These are phyloP conservation scores for Podaxis sp. DNA, from an alignment of 768 basidiomycete genomes.

Conservation along the genomic window DNA sequence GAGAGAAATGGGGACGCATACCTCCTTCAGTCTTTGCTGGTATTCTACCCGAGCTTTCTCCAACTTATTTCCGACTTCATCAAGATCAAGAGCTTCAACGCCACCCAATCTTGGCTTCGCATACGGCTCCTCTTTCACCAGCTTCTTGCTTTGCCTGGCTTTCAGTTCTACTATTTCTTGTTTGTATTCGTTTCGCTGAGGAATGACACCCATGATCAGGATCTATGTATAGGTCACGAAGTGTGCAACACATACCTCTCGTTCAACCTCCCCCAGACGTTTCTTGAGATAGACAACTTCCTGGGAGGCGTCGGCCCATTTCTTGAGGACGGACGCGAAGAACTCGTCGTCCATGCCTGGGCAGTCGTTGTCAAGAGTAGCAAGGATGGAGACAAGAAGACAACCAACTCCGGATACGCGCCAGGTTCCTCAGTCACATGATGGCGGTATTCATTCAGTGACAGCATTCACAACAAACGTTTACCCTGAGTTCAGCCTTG, in stretches of 20 bases:
- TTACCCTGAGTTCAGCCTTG: neutral
- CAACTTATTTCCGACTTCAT: slow-evolving; percentile 18
- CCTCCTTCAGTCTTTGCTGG: slow-evolving; percentile 8
- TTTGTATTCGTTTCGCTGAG: slow-evolving; percentile 15
- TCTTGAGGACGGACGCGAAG: slow-evolving; percentile 30
- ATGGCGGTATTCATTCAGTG: neutral
- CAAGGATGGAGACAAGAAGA: neutral
- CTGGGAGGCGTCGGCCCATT: slow-evolving; percentile 38
- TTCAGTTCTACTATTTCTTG: slow-evolving; percentile 6
- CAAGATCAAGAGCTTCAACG: slow-evolving; percentile 12
- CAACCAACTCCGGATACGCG: slow-evolving; percentile 11
- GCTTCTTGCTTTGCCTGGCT: neutral
- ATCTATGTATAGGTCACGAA: neutral
- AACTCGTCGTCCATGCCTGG: slow-evolving; percentile 34
- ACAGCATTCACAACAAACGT: neutral
- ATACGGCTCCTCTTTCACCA: neutral
- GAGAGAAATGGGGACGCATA: neutral
- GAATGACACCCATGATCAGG: neutral
- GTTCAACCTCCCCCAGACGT: slow-evolving; percentile 28
- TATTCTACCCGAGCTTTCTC: slow-evolving; percentile 18
- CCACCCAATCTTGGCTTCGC: neutral
- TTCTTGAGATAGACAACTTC: slow-evolving; percentile 31
- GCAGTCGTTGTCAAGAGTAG: slow-evolving; percentile 5
- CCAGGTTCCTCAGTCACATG: slow-evolving; percentile 12
- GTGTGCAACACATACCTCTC: slow-evolving; percentile 17